These are phyloP conservation scores for Chrysopogon serrulatus DNA, from an alignment of 176 grass and related monocot species.

Conservation along the genomic window DNA sequence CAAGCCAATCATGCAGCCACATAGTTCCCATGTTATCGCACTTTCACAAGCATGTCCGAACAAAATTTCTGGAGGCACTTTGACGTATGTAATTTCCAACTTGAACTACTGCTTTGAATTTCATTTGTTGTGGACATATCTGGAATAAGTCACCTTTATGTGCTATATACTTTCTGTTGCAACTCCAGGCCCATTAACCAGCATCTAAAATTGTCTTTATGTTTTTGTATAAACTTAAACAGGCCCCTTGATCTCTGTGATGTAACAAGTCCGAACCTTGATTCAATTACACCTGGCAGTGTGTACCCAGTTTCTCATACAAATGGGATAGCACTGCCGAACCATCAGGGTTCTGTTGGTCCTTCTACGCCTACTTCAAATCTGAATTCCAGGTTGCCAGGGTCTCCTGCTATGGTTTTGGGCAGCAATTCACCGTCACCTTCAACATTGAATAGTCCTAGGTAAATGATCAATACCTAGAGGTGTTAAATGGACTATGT, in stretches of 20 bases:
- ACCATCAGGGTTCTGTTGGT: slow-evolving; percentile 56
- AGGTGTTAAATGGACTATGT: not conserved
- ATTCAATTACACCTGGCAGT: slow-evolving; percentile 41
- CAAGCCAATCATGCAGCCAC: slow-evolving; percentile 49
- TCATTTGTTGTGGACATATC: not conserved
- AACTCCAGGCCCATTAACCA: not conserved
- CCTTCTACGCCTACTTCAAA: slow-evolving; percentile 56
- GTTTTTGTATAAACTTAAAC: slow-evolving; percentile 32
- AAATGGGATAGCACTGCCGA: slow-evolving; percentile 45
- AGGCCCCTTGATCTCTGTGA: slow-evolving; percentile 99
- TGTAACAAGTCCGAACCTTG: slow-evolving; percentile 43
- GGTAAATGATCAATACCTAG: slow-evolving; percentile 45
- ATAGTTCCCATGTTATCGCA: slow-evolving; percentile 72
- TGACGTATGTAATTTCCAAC: slow-evolving; percentile 56
- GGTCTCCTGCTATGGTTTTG: slow-evolving; percentile 58
- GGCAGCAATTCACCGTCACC: slow-evolving; percentile 42
- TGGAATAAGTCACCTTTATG: slow-evolving; percentile 7
- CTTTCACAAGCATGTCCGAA: slow-evolving; percentile 79
- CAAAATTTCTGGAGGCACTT: slow-evolving; percentile 55
- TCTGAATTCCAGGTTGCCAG: slow-evolving; percentile 57
- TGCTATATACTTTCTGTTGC: slow-evolving; percentile 18
- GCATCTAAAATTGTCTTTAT: not conserved
- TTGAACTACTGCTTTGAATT: not conserved
- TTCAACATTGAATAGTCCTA: slow-evolving; percentile 53
- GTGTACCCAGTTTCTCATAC: slow-evolving; percentile 47